Conservation (phyloP, 345 rosid genomes). For the Punica granatum region DNA sequence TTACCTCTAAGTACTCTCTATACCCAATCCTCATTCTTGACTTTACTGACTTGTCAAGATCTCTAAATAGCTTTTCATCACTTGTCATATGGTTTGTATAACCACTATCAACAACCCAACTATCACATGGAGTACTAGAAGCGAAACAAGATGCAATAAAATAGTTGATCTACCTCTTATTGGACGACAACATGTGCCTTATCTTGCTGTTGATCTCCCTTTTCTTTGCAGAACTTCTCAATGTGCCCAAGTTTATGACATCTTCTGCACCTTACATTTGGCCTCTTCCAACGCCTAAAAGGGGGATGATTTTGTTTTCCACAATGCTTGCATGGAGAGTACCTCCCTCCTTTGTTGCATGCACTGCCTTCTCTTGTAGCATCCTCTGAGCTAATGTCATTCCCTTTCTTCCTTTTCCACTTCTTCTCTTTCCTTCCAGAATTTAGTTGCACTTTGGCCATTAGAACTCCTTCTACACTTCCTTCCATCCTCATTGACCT, state of each 20-base stretch:
- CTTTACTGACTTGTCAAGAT: neutral
- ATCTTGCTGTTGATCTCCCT: neutral
- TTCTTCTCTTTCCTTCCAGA: neutral
- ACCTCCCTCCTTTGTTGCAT: neutral
- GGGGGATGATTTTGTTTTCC: neutral
- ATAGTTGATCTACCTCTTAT: neutral
- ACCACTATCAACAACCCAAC: constrained; percentile 5
- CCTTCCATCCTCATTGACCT: neutral
- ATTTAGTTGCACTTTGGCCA: neutral
- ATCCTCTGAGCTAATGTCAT: neutral
- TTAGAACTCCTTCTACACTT: neutral
- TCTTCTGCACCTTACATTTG: neutral
- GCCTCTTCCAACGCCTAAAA: neutral
- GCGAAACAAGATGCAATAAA: constrained; percentile 1
- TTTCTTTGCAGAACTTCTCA: neutral
- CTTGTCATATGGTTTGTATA: neutral
- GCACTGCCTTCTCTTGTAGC: neutral
- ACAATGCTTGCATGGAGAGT: neutral
- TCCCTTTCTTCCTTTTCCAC: neutral
- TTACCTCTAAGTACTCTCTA: neutral
- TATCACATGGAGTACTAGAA: neutral
- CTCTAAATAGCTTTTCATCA: neutral
- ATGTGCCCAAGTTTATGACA: neutral
- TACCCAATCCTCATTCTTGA: constrained; percentile 5
- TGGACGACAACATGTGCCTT: neutral